Evolutionary conservation across 2,329 filamentous ascomycete genomes (phyloP).

Genomic region (Colletotrichum sojae): DNA sequence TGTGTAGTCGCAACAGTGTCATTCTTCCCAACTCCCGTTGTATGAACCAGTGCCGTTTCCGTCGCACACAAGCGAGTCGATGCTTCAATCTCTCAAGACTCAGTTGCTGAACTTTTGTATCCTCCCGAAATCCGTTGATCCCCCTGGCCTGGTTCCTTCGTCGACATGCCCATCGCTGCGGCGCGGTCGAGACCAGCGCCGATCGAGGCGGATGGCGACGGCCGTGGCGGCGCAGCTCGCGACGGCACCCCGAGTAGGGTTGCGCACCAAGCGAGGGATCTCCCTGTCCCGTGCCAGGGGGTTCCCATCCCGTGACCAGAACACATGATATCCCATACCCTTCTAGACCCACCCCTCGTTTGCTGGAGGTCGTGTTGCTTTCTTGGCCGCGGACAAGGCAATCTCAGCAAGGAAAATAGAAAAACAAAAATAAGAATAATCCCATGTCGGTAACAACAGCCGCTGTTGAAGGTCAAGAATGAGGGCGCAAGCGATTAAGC

Average conservation of each 20-base stretch:
- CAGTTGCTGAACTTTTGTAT: slow-evolving; percentile 35
- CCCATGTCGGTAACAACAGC: slow-evolving; percentile 8
- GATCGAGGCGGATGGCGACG: not conserved
- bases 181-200: slow-evolving; percentile 15
- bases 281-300: slow-evolving; percentile 1
- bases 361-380: slow-evolving; percentile 40
- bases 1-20: slow-evolving; percentile 20
- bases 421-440: slow-evolving; percentile 16
- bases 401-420: slow-evolving; percentile 9
- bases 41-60: slow-evolving; percentile 25
- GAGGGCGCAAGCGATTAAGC: slow-evolving; percentile 41
- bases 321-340: slow-evolving; percentile 22
- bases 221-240: not conserved
- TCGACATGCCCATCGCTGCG: slow-evolving; percentile 4
- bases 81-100: slow-evolving; percentile 42
- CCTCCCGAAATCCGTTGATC: slow-evolving; percentile 2
- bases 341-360: slow-evolving; percentile 38
- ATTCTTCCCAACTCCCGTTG: slow-evolving; percentile 34
- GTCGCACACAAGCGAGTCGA: slow-evolving; percentile 30
- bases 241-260: not conserved
- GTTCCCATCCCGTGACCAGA: slow-evolving; percentile 19
- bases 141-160: too few species aligned
- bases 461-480: slow-evolving; percentile 36
- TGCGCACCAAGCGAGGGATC: slow-evolving; percentile 5
- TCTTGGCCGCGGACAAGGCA: slow-evolving; percentile 17